Evolutionary conservation across 2,329 filamentous ascomycete species (phyloP).

Genomic region (Ceratocystiopsis brevicomis): DNA sequence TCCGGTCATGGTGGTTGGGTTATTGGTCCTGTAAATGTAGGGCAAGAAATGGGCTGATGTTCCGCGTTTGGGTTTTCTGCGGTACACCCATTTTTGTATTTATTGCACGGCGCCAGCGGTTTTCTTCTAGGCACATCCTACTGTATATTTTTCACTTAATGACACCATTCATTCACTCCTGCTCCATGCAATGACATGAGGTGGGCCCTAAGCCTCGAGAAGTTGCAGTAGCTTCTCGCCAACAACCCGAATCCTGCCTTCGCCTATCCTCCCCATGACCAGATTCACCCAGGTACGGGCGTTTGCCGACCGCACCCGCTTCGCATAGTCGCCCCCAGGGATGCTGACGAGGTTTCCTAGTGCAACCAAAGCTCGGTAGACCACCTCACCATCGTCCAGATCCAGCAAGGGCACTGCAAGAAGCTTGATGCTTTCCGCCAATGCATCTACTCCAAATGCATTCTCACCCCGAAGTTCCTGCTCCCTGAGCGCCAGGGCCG

Average conservation of each 20-base stretch:
- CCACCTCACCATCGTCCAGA: constrained; percentile 60
- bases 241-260: constrained; percentile 24
- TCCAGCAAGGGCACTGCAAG: constrained; percentile 42
- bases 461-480: constrained; percentile 23
- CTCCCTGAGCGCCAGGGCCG: constrained; percentile 44
- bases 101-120: too few relatives aligned
- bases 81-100: too few relatives aligned
- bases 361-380: constrained; percentile 68
- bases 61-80: too few relatives aligned
- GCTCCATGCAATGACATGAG: not conserved
- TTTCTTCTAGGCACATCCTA: too few relatives aligned
- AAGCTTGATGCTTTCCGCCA: constrained; percentile 28
- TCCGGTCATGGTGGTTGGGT: constrained; percentile 20
- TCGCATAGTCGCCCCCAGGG: constrained; percentile 19
- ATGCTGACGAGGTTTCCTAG: constrained; percentile 48
- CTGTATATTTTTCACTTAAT: too few relatives aligned
- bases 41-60: too few relatives aligned
- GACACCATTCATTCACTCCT: too few relatives aligned
- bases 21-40: constrained; percentile 14
- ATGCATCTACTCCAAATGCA: constrained; percentile 22
- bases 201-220: not conserved
- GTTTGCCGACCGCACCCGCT: constrained; percentile 8
- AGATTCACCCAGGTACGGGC: constrained; percentile 18
- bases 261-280: constrained; percentile 24
- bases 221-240: constrained; percentile 3